Evolutionary conservation across 345 rosid genomes (phyloP).

Genomic region (Draba incana): DNA sequence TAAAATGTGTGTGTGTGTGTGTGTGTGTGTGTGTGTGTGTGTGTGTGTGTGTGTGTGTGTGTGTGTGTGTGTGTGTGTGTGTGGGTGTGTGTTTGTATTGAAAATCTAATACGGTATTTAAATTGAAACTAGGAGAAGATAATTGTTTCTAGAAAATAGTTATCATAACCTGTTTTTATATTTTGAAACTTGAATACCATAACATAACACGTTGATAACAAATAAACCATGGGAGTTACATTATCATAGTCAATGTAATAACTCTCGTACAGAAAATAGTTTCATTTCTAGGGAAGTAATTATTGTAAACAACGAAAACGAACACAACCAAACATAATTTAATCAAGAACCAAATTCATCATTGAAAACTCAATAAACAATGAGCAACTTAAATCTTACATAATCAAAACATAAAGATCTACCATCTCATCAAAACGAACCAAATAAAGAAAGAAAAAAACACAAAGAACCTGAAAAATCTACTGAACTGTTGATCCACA

Average conservation of each 20-base stretch:
- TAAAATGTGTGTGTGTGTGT: too few species aligned
- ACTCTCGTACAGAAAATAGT: not conserved
- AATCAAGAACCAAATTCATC: conserved; percentile 22
- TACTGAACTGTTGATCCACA: conserved; percentile 36
- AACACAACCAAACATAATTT: not conserved
- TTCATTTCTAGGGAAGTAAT: conserved; percentile 4
- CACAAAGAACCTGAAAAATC: conserved; percentile 34
- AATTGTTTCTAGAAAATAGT: not conserved
- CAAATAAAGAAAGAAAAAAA: not conserved
- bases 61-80: too few species aligned
- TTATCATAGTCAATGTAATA: not conserved
- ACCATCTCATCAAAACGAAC: conserved; percentile 9
- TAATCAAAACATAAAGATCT: conserved; percentile 31
- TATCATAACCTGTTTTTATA: too few species aligned
- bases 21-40: too few species aligned
- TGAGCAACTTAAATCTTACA: conserved; percentile 28
- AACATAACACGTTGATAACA: not conserved
- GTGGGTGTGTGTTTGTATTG: too few species aligned
- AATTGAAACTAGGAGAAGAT: not conserved
- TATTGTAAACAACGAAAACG: conserved; percentile 16
- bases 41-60: too few species aligned
- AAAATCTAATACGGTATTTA: too few species aligned
- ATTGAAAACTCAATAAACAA: conserved; percentile 23
- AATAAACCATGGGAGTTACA: not conserved
- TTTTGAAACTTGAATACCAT: too few species aligned